phyloP scores from a whole-genome alignment of 768 basidiomycete genomes.

The Trametes elegans region DNA sequence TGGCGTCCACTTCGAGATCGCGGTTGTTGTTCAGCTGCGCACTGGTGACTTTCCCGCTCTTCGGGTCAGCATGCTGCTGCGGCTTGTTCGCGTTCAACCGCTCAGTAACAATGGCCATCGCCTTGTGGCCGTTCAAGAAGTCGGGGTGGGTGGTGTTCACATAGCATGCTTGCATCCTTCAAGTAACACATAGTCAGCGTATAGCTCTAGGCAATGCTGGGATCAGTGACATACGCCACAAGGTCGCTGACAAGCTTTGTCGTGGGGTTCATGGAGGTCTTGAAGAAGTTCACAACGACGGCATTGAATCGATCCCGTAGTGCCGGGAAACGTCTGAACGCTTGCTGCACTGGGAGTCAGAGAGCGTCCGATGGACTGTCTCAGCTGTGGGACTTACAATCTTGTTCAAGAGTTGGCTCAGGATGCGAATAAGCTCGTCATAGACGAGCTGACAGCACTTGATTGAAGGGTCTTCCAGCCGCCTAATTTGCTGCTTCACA shows the following conservation, averaged over 20 bases:
- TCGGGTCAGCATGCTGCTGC: constrained; percentile 64
- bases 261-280: constrained; percentile 89
- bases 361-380: background rate
- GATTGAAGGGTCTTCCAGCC: constrained; percentile 89
- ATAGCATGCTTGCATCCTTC: constrained; percentile 99
- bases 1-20: constrained; percentile 64
- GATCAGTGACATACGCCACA: constrained; percentile 55
- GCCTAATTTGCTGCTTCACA: constrained; percentile 98
- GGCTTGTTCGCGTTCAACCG: constrained; percentile 82
- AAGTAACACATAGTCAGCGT: background rate
- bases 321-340: constrained; percentile 96
- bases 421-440: constrained; percentile 95
- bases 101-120: constrained; percentile 85
- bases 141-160: constrained; percentile 99
- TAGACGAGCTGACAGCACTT: constrained; percentile 97
- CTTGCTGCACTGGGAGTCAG: constrained; percentile 64
- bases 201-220: background rate
- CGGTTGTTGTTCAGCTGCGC: constrained; percentile 86
- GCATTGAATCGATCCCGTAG: constrained; percentile 94
- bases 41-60: constrained; percentile 59
- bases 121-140: constrained; percentile 97
- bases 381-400: constrained; percentile 51
- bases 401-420: constrained; percentile 86
- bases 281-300: constrained; percentile 97
- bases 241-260: constrained; percentile 92